Conservation (phyloP, 1,139 yeast species). For the Petasospora fabianii region DNA sequence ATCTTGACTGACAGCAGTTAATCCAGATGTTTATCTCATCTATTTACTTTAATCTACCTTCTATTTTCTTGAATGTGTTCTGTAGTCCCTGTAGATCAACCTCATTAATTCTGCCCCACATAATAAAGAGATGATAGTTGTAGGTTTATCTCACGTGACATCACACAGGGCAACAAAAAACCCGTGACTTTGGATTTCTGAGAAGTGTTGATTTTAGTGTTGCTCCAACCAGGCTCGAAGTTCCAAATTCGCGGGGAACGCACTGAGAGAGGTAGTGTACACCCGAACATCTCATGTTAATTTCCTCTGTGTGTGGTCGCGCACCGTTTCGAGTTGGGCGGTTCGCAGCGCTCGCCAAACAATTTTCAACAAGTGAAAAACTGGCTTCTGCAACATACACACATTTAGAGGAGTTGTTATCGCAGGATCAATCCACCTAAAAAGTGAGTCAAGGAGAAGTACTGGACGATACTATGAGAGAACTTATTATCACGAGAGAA, state of each 20-base stretch:
- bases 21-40: no score
- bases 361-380: slow-evolving; percentile 20
- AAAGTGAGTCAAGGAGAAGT: slow-evolving; percentile 15
- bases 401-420: slow-evolving; percentile 5
- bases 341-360: slow-evolving; percentile 11
- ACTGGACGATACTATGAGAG: slow-evolving; percentile 2
- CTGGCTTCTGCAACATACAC: slow-evolving; percentile 13
- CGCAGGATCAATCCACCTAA: slow-evolving; percentile 19
- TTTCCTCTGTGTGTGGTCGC: background rate
- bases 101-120: background rate
- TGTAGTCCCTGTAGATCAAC: no score
- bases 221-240: slow-evolving; percentile 5
- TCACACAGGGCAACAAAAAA: background rate
- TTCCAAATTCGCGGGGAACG: background rate
- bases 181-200: no score
- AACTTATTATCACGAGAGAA: no score
- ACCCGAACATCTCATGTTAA: slow-evolving; percentile 7
- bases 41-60: no score
- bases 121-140: background rate
- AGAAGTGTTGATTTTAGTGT: no score
- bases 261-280: background rate
- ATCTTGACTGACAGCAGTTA: slow-evolving; percentile 1
- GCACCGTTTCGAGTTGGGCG: no score
- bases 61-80: no score
- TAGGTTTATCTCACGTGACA: slow-evolving; percentile 2